A percentile compares a stretch with the other conserved stretches of the same genome.
These are phyloP conservation scores for Citrus hindsii DNA, from an alignment of 345 rosid species.

Conservation along the genomic window DNA sequence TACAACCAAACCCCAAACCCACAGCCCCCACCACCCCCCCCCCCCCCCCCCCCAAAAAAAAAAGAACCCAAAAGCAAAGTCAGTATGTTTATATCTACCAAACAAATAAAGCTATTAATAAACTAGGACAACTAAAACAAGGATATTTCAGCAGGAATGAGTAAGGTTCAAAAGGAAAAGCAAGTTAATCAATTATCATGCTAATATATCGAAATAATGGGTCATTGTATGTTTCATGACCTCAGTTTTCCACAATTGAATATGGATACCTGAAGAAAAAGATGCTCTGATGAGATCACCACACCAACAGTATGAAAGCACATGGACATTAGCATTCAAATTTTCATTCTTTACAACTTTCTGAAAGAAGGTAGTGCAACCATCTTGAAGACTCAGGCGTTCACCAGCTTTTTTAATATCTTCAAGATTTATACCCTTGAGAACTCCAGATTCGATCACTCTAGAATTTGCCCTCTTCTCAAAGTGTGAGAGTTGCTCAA, in stretches of 20 bases:
- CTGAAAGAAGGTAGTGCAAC: constrained; percentile 71
- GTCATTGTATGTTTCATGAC: neutral
- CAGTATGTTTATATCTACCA: neutral
- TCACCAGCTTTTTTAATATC: constrained; percentile 94
- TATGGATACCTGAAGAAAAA: constrained; percentile 58
- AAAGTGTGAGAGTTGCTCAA: constrained; percentile 71
- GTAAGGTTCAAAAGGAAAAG: neutral
- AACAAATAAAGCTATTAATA: neutral
- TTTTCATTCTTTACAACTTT: constrained; percentile 51
- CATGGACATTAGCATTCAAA: constrained; percentile 53
- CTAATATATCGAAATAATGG: neutral
- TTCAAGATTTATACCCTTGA: constrained; percentile 80
- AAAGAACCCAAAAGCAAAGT: neutral
- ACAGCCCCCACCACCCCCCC: too few species aligned
- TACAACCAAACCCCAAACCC: too few species aligned
- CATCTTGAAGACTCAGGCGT: constrained; percentile 83
- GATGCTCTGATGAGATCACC: constrained; percentile 85
- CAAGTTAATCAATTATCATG: neutral
- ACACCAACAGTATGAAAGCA: constrained; percentile 97
- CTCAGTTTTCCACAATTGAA: neutral
- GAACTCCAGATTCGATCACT: constrained; percentile 82
- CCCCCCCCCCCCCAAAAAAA: too few species aligned
- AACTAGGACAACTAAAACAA: neutral
- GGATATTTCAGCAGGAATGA: neutral
- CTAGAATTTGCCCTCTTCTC: constrained; percentile 80